Base-by-base conservation (phyloP, 202 grass and related monocot species). In the Carex arenaria region DNA sequence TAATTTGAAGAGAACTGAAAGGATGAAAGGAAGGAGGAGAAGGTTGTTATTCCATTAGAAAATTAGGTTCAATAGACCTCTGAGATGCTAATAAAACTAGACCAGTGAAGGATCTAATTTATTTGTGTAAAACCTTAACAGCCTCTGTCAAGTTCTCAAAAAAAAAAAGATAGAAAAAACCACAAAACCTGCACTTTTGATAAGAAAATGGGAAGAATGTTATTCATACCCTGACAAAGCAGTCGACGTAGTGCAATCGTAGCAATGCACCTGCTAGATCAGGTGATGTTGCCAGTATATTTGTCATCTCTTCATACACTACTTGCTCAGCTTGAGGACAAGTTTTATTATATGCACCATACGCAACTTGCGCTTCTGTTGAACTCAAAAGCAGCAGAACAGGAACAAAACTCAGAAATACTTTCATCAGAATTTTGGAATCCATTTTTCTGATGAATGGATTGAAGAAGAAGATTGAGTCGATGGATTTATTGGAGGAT, bases 201-300 rank as follows among this genome's bases (percentile, higher is more conserved):
- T 74, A 53, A 74, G 20, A 47, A 7, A 81, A 81, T 59, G 73
- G 18, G 23, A 28, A 66, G 7, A 36, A 67, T 32, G 6, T 19
- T 19, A 28, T 67, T 17, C 40, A 51, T 54, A 85, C 94, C 71
- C 87, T 70, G 31, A 97, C 92, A 83, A 97, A 88, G 83, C 94
- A 97, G 79, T 97, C 94, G 49, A 94, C 91, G 80, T 94, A 97
- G 79, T 90, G 87, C 86, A 94, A 90, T 28, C 94, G 82, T 7
- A 94, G 86, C 67, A 94, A 86, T 77, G 60, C 74, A 55, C 89
- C 89, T 0, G 92, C 89, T 26, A 91, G 87, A 36, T 15, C 57
- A 53, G 80, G 79, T 36, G 61, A 52, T 82, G 42, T 14, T 32
- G n/a, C 60, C 79, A 82, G 20, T 55, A 82, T 82, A 20, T 67